Conservation (phyloP, 345 rosid genomes). For the Erysimum cheiranthoides region DNA sequence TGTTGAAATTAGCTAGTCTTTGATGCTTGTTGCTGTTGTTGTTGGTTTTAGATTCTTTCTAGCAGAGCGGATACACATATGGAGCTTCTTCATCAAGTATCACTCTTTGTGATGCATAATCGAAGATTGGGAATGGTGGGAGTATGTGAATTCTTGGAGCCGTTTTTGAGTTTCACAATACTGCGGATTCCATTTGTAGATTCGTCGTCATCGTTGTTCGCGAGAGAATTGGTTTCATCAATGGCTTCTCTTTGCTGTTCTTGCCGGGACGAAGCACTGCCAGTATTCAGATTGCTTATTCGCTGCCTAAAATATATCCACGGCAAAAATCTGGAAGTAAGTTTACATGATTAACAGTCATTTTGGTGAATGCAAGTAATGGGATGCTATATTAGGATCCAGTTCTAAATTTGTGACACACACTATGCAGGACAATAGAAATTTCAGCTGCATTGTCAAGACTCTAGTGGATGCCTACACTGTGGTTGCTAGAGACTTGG, state of each 20-base stretch:
- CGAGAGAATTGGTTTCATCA: conserved; percentile 65
- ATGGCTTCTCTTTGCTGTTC: conserved; percentile 83
- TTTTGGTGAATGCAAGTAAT: conserved; percentile 16
- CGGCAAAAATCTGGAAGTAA: conserved; percentile 57
- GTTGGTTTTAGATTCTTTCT: conserved; percentile 67
- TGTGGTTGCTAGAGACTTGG: conserved; percentile 67
- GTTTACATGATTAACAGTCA: conserved; percentile 30
- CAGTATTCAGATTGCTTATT: conserved; percentile 63
- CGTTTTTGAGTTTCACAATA: conserved; percentile 63
- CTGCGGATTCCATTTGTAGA: conserved; percentile 57
- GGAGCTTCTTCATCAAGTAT: conserved; percentile 74
- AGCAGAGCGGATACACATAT: conserved; percentile 64
- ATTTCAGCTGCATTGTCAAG: conserved; percentile 55
- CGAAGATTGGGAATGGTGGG: conserved; percentile 58
- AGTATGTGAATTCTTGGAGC: conserved; percentile 81
- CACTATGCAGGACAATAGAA: conserved; percentile 63
- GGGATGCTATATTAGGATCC: neutral
- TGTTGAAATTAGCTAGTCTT: neutral
- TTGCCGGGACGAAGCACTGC: conserved; percentile 60
- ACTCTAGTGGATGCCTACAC: conserved; percentile 64
- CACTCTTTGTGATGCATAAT: conserved; percentile 62
- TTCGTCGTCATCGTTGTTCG: conserved; percentile 54
- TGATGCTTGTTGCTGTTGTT: neutral
- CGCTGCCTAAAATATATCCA: conserved; percentile 63
- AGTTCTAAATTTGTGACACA: conserved; percentile 34